These are phyloP conservation scores for Ephemerocybe angulata DNA, from an alignment of 768 basidiomycete species.

Conservation along the genomic window DNA sequence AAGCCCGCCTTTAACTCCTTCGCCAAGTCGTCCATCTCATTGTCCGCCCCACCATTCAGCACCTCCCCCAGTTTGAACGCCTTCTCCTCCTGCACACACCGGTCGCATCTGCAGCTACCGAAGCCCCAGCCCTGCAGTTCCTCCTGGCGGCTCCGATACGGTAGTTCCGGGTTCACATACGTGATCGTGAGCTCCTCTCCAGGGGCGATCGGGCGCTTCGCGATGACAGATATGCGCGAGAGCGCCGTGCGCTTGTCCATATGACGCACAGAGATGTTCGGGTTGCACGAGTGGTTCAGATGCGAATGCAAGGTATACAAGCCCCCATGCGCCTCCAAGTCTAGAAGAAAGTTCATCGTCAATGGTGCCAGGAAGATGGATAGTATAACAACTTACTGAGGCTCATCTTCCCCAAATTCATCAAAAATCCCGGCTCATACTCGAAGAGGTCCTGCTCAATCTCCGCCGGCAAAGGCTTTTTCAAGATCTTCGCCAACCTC, in stretches of 20 bases:
- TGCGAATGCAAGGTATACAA: conserved; percentile 85
- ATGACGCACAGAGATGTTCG: conserved; percentile 78
- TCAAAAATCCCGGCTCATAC: conserved; percentile 67
- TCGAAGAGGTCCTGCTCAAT: conserved; percentile 62
- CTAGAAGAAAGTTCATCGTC: conserved; percentile 31
- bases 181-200: conserved; percentile 78
- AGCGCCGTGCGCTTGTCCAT: conserved; percentile 66
- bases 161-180: conserved; percentile 70
- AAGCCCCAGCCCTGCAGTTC: conserved; percentile 74
- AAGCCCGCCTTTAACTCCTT: conserved; percentile 62
- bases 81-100: conserved; percentile 62
- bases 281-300: conserved; percentile 80
- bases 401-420: conserved; percentile 71
- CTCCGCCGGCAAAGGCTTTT: conserved; percentile 44
- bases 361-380: conserved; percentile 7
- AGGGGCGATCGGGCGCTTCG: conserved; percentile 54
- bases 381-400: conserved; percentile 53
- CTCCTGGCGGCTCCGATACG: conserved; percentile 43
- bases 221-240: conserved; percentile 71
- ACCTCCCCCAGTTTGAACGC: conserved; percentile 30
- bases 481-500: conserved; percentile 53
- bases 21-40: conserved; percentile 47
- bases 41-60: conserved; percentile 17
- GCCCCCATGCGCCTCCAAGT: conserved; percentile 84
- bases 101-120: conserved; percentile 60